Evolutionary conservation across 139 green algal genomes (phyloP).

Genomic region (Picochlorum costavermella): DNA sequence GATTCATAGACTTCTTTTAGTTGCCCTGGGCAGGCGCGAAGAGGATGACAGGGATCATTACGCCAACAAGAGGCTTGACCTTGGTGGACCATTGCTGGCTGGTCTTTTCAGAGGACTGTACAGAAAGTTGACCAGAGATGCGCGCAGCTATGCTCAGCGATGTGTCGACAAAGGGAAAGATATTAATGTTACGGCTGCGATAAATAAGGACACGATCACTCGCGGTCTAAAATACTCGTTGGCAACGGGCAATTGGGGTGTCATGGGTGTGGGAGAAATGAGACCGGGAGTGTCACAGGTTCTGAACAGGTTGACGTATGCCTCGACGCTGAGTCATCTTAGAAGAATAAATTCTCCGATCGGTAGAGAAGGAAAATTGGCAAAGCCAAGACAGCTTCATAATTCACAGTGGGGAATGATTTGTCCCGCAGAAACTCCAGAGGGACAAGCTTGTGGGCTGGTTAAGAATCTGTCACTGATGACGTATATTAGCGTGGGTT

Average conservation of each 20-base stretch:
- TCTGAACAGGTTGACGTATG: slow-evolving; percentile 92
- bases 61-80: slow-evolving; percentile 95
- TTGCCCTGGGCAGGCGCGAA: slow-evolving; percentile 54
- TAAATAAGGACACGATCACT: slow-evolving; percentile 90
- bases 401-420: slow-evolving; percentile 99
- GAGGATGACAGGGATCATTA: slow-evolving; percentile 98
- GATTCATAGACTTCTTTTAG: slow-evolving; percentile 72
- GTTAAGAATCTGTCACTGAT: slow-evolving; percentile 99
- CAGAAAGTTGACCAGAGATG: slow-evolving; percentile 91
- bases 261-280: slow-evolving; percentile 63
- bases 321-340: slow-evolving; percentile 90
- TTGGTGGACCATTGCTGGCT: slow-evolving; percentile 76
- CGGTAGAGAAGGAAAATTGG: slow-evolving; percentile 82
- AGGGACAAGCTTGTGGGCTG: slow-evolving; percentile 88
- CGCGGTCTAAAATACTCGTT: slow-evolving; percentile 90
- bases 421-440: slow-evolving; percentile 91
- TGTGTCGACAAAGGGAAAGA: slow-evolving; percentile 60
- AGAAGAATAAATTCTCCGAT: slow-evolving; percentile 96
- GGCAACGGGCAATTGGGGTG: slow-evolving; percentile 97
- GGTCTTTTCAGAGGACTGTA: slow-evolving; percentile 85
- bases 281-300: slow-evolving; percentile 84
- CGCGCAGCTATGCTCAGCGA: slow-evolving; percentile 55
- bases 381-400: slow-evolving; percentile 97
- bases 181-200: slow-evolving; percentile 70
- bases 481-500: slow-evolving; percentile 77